phyloP scores from a whole-genome alignment of 345 rosid genomes.

The Litchi chinensis region DNA sequence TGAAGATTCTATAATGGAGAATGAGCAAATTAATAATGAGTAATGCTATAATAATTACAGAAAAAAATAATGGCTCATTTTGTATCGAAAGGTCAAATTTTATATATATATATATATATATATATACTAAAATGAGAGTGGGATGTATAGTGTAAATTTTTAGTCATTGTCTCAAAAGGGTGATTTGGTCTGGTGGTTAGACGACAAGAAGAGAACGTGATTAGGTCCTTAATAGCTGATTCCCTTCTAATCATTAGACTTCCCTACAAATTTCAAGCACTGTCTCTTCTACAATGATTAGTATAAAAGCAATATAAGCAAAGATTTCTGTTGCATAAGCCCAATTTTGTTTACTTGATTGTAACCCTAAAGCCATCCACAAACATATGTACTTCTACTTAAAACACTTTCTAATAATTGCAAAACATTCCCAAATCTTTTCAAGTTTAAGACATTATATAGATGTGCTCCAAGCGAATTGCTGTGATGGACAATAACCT shows the following conservation, averaged over 20 bases:
- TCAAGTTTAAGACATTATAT: too few species aligned
- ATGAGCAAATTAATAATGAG: neutral
- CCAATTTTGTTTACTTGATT: too few species aligned
- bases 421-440: too few species aligned
- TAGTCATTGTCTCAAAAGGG: neutral
- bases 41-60: neutral
- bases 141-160: neutral
- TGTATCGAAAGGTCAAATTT: neutral
- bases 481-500: too few species aligned
- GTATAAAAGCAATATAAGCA: neutral
- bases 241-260: conserved; percentile 28
- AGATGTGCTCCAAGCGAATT: too few species aligned
- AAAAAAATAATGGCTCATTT: neutral
- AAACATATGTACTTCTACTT: too few species aligned
- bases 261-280: neutral
- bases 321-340: too few species aligned
- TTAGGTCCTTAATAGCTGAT: conserved; percentile 21
- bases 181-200: conserved; percentile 35
- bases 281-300: conserved; percentile 12
- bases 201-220: conserved; percentile 25
- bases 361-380: too few species aligned
- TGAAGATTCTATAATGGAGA: neutral
- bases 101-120: too few species aligned
- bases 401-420: too few species aligned
- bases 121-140: neutral